phyloP scores from a whole-genome alignment of 192 early-diverging fungal species.

The Coemansia sp. region DNA sequence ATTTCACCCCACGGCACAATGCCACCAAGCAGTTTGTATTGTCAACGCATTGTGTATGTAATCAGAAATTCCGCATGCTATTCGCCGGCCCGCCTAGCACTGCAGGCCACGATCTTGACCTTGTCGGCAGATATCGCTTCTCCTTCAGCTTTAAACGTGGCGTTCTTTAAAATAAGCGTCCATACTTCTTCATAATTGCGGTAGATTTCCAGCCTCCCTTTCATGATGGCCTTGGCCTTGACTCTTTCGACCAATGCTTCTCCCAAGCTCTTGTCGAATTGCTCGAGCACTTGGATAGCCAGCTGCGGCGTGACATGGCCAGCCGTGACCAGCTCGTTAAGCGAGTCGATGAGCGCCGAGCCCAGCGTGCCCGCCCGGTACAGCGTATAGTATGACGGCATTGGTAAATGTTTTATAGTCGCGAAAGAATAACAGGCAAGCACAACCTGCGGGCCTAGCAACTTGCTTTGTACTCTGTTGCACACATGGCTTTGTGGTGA shows the following conservation, averaged over 20 bases:
- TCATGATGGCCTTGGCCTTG: slow-evolving; percentile 73
- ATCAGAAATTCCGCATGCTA: too few relatives aligned
- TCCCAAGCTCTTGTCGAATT: slow-evolving; percentile 71
- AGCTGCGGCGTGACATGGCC: slow-evolving; percentile 87
- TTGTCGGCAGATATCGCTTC: slow-evolving; percentile 74
- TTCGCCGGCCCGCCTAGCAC: slow-evolving; percentile 72
- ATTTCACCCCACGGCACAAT: too few relatives aligned
- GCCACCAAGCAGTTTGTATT: too few relatives aligned
- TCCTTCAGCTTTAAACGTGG: slow-evolving; percentile 80
- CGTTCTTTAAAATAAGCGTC: slow-evolving; percentile 86
- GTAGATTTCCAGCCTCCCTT: slow-evolving; percentile 76
- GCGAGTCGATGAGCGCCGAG: slow-evolving; percentile 85
- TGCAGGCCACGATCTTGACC: slow-evolving; percentile 94
- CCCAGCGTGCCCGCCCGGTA: slow-evolving; percentile 78
- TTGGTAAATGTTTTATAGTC: neutral
- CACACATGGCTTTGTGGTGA: too few relatives aligned
- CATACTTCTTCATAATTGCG: slow-evolving; percentile 96
- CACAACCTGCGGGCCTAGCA: too few relatives aligned
- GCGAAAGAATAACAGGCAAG: too few relatives aligned
- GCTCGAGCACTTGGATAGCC: slow-evolving; percentile 83
- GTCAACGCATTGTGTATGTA: too few relatives aligned
- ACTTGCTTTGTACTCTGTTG: too few relatives aligned
- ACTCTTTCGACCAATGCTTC: slow-evolving; percentile 81
- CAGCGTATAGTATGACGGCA: slow-evolving; percentile 65
- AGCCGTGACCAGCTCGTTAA: slow-evolving; percentile 92